A percentile compares a stretch with the other conserved stretches of the same genome.
These are phyloP conservation scores for Naumovozyma dairenensis DNA, from an alignment of 805 yeast species.

Conservation along the genomic window DNA sequence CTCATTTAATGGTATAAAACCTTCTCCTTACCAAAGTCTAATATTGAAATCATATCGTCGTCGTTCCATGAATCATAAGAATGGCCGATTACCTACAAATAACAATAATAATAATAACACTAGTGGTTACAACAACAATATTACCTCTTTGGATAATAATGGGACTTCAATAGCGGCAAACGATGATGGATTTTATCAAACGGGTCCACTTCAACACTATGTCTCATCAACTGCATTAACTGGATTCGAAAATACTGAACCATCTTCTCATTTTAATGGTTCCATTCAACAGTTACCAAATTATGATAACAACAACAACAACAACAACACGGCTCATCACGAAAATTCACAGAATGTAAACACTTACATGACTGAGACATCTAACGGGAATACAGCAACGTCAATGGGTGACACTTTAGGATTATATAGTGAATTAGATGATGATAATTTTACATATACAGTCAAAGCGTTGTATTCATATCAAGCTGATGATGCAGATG, in stretches of 20 bases:
- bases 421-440: slow-evolving; percentile 29
- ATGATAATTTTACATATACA: slow-evolving; percentile 55
- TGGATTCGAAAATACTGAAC: slow-evolving; percentile 48
- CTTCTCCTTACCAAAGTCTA: slow-evolving; percentile 26
- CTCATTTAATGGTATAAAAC: slow-evolving; percentile 43
- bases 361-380: slow-evolving; percentile 22
- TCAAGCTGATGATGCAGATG: slow-evolving; percentile 85
- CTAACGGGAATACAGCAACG: slow-evolving; percentile 26
- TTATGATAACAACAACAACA: slow-evolving; percentile 4
- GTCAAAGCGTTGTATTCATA: slow-evolving; percentile 84
- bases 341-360: slow-evolving; percentile 6
- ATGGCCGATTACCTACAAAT: slow-evolving; percentile 4
- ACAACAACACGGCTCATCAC: background rate
- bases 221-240: slow-evolving; percentile 46
- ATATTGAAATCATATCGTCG: slow-evolving; percentile 20
- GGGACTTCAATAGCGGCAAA: background rate
- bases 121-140: slow-evolving; percentile 1
- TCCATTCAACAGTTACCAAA: slow-evolving; percentile 2
- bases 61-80: slow-evolving; percentile 2
- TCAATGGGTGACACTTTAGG: slow-evolving; percentile 30
- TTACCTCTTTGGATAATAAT: background rate
- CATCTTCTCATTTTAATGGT: slow-evolving; percentile 4
- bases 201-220: slow-evolving; percentile 24
- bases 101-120: slow-evolving; percentile 3
- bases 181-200: slow-evolving; percentile 4